phyloP scores from a whole-genome alignment of 257 asterid genomes.

The Ilex asprella region DNA sequence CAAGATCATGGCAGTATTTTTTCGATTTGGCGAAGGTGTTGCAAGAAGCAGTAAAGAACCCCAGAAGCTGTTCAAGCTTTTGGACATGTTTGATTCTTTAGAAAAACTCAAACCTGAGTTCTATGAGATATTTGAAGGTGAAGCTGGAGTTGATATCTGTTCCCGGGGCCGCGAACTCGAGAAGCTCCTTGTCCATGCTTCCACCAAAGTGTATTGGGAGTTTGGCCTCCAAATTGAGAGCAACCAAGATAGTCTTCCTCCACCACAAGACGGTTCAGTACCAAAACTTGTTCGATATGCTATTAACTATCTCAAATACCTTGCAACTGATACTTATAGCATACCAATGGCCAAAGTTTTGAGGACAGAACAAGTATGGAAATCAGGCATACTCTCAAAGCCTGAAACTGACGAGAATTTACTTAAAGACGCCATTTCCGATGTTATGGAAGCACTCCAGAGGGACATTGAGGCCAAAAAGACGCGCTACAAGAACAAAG shows the following conservation, averaged over 20 bases:
- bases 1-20: conserved; percentile 90
- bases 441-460: conserved; percentile 70
- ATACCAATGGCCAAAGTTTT: conserved; percentile 47
- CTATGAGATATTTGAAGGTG: conserved; percentile 43
- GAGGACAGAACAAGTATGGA: conserved; percentile 62
- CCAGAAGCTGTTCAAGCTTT: conserved; percentile 76
- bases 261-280: conserved; percentile 67
- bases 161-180: conserved; percentile 58
- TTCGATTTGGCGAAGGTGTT: conserved; percentile 81
- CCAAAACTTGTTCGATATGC: conserved; percentile 74
- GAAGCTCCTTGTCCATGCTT: conserved; percentile 64
- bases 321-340: conserved; percentile 39
- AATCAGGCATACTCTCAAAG: conserved; percentile 37
- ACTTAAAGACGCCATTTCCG: conserved; percentile 49
- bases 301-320: conserved; percentile 59
- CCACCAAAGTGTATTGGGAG: conserved; percentile 60
- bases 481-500: conserved; percentile 44
- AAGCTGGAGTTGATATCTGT: conserved; percentile 55
- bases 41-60: conserved; percentile 76
- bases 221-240: conserved; percentile 76
- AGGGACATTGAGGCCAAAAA: conserved; percentile 56
- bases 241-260: conserved; percentile 56
- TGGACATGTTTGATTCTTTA: conserved; percentile 66
- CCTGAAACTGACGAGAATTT: conserved; percentile 38
- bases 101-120: conserved; percentile 49